Percentiles rank a stretch among this genome's conserved stretches.
Conservation (phyloP, 2,329 filamentous ascomycete genomes). For the Elsinoe batatas region DNA sequence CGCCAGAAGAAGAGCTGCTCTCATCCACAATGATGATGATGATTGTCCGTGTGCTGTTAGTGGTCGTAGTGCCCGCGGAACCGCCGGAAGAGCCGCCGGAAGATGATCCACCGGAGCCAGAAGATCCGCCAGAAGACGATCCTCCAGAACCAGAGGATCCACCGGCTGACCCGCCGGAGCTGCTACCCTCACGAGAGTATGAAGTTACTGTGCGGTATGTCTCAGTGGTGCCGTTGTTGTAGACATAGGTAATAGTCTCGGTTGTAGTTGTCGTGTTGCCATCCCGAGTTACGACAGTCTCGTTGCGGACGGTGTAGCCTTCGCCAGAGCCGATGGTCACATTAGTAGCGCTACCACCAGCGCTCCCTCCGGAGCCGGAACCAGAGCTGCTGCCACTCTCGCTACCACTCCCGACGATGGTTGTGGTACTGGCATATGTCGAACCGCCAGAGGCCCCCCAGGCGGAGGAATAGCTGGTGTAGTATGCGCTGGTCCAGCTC, state of each 20-base stretch:
- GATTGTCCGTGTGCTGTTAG: constrained; percentile 6
- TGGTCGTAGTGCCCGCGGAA: background rate
- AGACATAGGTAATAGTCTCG: constrained; percentile 4
- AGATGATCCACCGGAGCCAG: constrained; percentile 4
- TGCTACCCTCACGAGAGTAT: background rate
- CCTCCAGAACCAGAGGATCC: constrained; percentile 5
- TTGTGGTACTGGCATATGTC: constrained; percentile 1
- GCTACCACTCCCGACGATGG: background rate
- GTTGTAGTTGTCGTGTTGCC: background rate
- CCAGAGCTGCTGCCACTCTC: constrained; percentile 8
- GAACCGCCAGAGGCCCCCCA: constrained; percentile 10
- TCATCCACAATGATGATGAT: constrained; percentile 7
- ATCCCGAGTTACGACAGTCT: background rate
- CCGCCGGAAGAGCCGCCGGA: constrained; percentile 8
- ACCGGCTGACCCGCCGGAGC: constrained; percentile 1
- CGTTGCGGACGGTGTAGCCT: constrained; percentile 1
- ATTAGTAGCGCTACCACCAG: constrained; percentile 17
- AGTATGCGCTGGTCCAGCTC: constrained; percentile 12
- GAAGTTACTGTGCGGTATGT: background rate
- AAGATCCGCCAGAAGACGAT: constrained; percentile 7
- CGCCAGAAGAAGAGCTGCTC: background rate
- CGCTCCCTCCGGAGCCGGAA: constrained; percentile 18
- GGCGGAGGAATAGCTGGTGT: constrained; percentile 9
- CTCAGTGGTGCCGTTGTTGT: constrained; percentile 1
- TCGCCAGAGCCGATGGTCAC: constrained; percentile 17